phyloP scores from a whole-genome alignment of 2,329 filamentous ascomycete species.

The Mycogone perniciosa region DNA sequence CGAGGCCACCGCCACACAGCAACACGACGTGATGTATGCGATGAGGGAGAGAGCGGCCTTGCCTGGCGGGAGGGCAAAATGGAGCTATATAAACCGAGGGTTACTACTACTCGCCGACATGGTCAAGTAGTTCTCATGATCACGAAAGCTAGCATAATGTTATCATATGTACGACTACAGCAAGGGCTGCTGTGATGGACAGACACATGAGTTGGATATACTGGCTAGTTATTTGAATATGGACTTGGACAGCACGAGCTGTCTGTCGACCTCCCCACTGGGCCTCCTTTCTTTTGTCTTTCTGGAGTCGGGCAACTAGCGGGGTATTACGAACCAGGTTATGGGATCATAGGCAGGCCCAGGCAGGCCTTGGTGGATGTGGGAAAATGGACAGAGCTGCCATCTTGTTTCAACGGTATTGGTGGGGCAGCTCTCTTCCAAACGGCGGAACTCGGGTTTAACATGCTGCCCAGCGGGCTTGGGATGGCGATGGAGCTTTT shows the following conservation, averaged over 20 bases:
- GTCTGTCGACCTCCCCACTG: not conserved
- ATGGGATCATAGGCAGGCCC: conserved; percentile 1
- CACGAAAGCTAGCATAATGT: too few relatives aligned
- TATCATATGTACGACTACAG: too few relatives aligned
- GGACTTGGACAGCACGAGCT: not conserved
- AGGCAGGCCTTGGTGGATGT: not conserved
- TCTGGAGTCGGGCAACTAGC: conserved; percentile 1
- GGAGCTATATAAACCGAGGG: too few relatives aligned
- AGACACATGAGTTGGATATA: not conserved
- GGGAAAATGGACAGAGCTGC: not conserved
- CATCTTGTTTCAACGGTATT: not conserved
- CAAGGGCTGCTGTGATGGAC: too few relatives aligned
- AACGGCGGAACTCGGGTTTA: not conserved
- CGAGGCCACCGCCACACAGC: conserved; percentile 1
- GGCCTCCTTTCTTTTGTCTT: not conserved
- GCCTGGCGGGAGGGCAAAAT: not conserved
- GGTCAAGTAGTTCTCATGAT: too few relatives aligned
- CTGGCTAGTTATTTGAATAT: not conserved
- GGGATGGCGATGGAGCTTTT: not conserved
- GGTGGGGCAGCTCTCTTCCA: not conserved
- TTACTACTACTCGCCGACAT: too few relatives aligned
- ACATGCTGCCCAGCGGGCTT: not conserved
- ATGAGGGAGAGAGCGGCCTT: not conserved
- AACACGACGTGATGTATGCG: not conserved
- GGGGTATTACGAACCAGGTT: conserved; percentile 4